Conservation (phyloP, 306 rosid genomes). For the Datisca glomerata region DNA sequence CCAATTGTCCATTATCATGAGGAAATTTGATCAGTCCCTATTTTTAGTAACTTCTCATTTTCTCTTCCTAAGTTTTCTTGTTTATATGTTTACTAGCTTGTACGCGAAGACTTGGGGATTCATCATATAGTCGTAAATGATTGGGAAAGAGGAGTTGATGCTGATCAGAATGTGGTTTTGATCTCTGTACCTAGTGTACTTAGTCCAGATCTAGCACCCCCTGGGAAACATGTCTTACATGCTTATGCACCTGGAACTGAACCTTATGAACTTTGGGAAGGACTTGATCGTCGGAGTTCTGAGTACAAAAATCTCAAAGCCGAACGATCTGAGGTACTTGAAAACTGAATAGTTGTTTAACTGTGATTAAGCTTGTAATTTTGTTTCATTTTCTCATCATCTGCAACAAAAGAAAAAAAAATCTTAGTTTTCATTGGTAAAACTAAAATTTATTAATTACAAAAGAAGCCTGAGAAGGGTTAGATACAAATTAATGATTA, state of each 20-base stretch:
- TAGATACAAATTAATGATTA: too few relatives aligned
- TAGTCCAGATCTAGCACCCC: slow-evolving; percentile 71
- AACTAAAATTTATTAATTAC: too few relatives aligned
- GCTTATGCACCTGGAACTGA: slow-evolving; percentile 93
- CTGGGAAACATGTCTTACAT: slow-evolving; percentile 74
- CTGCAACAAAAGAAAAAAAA: too few relatives aligned
- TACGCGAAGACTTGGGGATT: slow-evolving; percentile 58
- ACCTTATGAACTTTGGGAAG: slow-evolving; percentile 76
- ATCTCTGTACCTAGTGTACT: slow-evolving; percentile 86
- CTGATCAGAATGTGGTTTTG: slow-evolving; percentile 88
- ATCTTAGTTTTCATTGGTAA: too few relatives aligned
- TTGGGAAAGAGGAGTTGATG: slow-evolving; percentile 92
- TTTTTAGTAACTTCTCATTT: too few relatives aligned
- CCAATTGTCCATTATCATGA: too few relatives aligned
- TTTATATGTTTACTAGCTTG: slow-evolving; percentile 25
- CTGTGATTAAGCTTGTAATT: too few relatives aligned
- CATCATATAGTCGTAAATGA: slow-evolving; percentile 94
- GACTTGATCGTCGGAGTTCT: slow-evolving; percentile 63
- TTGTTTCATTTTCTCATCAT: too few relatives aligned
- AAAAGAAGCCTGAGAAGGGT: too few relatives aligned
- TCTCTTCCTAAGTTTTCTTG: too few relatives aligned
- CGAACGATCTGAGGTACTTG: slow-evolving; percentile 68
- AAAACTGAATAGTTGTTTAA: too few relatives aligned
- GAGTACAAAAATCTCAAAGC: slow-evolving; percentile 77
- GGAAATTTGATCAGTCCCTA: too few relatives aligned